Evolutionary conservation across 139 green algal genomes (phyloP).

Genomic region (Picochlorum sp.): DNA sequence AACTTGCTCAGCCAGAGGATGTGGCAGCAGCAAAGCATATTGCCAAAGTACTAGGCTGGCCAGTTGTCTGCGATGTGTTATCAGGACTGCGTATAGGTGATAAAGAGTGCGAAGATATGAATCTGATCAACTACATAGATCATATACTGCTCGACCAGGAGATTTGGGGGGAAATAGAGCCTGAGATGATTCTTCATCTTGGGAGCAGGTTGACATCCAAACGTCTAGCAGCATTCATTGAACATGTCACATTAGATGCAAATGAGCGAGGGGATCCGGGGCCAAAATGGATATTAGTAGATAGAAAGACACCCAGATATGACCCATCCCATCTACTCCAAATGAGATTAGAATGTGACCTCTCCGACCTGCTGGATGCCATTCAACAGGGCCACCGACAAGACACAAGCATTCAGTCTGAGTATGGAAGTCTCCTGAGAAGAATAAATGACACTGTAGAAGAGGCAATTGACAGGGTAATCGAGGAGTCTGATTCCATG

Average conservation of each 20-base stretch:
- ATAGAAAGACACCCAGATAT: conserved; percentile 38
- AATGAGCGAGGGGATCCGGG: not conserved
- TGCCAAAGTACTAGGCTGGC: conserved; percentile 63
- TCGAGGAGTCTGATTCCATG: conserved; percentile 25
- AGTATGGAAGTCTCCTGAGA: conserved; percentile 21
- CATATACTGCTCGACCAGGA: conserved; percentile 53
- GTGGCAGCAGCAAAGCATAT: conserved; percentile 44
- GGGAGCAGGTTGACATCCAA: conserved; percentile 79
- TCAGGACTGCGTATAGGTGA: conserved; percentile 61
- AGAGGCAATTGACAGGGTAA: conserved; percentile 26
- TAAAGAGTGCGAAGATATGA: not conserved
- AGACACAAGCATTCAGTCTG: conserved; percentile 1
- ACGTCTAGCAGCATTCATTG: conserved; percentile 71
- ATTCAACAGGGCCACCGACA: not conserved
- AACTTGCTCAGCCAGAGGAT: conserved; percentile 46
- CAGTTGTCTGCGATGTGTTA: conserved; percentile 76
- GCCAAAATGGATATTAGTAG: conserved; percentile 41
- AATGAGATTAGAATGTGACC: too few species aligned
- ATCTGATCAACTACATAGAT: conserved; percentile 63
- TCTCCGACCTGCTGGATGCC: too few species aligned
- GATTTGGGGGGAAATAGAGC: conserved; percentile 47
- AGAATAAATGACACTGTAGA: conserved; percentile 31
- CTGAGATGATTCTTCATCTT: conserved; percentile 77
- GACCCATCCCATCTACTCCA: conserved; percentile 59
- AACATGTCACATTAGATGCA: conserved; percentile 40